Conservation (phyloP, 176 grass and related monocot species). For the Oryza brachyantha region DNA sequence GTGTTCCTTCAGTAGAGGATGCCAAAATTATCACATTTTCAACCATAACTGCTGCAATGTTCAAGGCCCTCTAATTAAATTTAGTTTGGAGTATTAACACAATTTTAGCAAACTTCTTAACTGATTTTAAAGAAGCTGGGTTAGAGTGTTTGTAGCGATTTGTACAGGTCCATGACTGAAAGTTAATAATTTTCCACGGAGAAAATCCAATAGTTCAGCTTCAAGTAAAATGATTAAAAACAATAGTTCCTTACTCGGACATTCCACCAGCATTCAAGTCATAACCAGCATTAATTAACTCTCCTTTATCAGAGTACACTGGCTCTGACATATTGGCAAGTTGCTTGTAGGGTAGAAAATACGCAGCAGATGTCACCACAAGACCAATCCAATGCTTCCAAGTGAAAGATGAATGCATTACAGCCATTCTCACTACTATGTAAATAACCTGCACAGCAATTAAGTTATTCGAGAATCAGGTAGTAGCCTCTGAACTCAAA, state of each 20-base stretch:
- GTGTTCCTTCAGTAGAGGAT: background rate
- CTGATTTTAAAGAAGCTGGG: background rate
- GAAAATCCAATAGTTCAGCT: background rate
- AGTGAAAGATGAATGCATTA: conserved; percentile 89
- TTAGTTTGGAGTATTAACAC: conserved; percentile 9
- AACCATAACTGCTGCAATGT: background rate
- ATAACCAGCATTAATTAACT: conserved; percentile 74
- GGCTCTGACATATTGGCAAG: conserved; percentile 81
- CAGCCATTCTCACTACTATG: conserved; percentile 69
- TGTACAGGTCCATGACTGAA: background rate
- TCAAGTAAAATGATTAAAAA: background rate
- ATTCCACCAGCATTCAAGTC: conserved; percentile 78
- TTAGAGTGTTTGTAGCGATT: background rate
- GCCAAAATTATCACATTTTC: background rate
- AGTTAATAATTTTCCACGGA: background rate
- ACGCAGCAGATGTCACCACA: conserved; percentile 63
- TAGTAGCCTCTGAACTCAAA: background rate
- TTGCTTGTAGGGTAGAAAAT: conserved; percentile 86
- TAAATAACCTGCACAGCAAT: conserved; percentile 53
- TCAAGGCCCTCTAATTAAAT: background rate
- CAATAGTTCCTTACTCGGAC: conserved; percentile 61
- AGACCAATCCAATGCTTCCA: conserved; percentile 99
- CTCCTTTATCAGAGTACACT: conserved; percentile 54
- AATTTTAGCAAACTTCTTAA: background rate
- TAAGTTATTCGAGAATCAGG: conserved; percentile 13